Percentiles rank a stretch among this genome's conserved stretches.
phyloP scores from a whole-genome alignment of 805 yeast genomes.

The Kodamaea neixiangensis region DNA sequence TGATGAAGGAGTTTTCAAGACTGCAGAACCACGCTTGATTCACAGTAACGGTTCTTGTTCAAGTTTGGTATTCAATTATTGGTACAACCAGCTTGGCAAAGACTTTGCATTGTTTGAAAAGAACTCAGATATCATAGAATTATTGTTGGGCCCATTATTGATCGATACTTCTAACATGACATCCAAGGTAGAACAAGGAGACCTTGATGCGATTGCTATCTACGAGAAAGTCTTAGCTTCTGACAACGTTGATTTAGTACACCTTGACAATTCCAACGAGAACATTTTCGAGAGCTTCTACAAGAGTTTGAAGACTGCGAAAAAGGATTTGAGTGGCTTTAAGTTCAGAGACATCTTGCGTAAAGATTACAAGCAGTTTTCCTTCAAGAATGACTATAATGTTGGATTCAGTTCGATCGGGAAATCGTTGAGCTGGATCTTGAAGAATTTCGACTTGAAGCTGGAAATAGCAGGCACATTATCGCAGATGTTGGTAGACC shows the following conservation, averaged over 20 bases:
- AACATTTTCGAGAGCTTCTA: conserved; percentile 16
- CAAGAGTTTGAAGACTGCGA: conserved; percentile 44
- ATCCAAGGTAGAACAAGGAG: conserved; percentile 62
- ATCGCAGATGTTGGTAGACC: conserved; percentile 15
- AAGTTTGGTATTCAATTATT: conserved; percentile 67
- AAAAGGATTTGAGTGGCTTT: conserved; percentile 65
- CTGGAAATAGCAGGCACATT: conserved; percentile 27
- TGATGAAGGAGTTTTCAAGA: conserved; percentile 55
- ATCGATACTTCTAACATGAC: conserved; percentile 75
- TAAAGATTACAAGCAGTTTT: conserved; percentile 83
- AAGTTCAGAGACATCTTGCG: conserved; percentile 60
- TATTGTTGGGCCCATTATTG: conserved; percentile 67
- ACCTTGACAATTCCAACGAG: conserved; percentile 7
- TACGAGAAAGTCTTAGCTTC: conserved; percentile 33
- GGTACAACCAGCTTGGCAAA: conserved; percentile 35
- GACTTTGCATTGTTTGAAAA: conserved; percentile 18
- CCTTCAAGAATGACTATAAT: conserved; percentile 24
- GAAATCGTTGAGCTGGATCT: conserved; percentile 59
- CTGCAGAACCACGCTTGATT: conserved; percentile 64
- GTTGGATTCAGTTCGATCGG: conserved; percentile 82
- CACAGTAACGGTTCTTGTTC: conserved; percentile 76
- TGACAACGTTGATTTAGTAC: background rate
- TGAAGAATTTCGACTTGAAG: conserved; percentile 22
- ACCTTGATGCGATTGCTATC: conserved; percentile 43
- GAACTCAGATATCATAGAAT: conserved; percentile 37